phyloP scores from a whole-genome alignment of 2,329 filamentous ascomycete species.

The Microdochium paspali region DNA sequence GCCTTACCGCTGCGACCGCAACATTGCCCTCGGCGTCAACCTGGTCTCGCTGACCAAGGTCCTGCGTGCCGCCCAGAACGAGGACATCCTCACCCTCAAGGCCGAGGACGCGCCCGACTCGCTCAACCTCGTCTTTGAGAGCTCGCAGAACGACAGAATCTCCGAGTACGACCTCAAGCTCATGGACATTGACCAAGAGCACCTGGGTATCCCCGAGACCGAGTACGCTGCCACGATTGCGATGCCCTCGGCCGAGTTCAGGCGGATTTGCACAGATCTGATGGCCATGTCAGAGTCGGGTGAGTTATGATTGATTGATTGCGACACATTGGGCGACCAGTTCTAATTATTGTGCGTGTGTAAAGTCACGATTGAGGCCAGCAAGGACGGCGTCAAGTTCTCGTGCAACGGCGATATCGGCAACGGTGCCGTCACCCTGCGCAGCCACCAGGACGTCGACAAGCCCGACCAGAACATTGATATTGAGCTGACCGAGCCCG shows the following conservation, averaged over 20 bases:
- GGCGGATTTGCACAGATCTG: conserved; percentile 88
- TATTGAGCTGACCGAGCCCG: conserved; percentile 86
- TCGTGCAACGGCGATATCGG: conserved; percentile 90
- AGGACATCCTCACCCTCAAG: conserved; percentile 92
- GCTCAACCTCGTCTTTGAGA: conserved; percentile 94
- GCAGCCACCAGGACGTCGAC: conserved; percentile 80
- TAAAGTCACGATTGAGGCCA: conserved; percentile 85
- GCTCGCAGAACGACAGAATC: conserved; percentile 74
- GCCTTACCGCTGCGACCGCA: conserved; percentile 96
- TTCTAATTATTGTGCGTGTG: not conserved
- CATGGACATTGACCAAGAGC: conserved; percentile 99
- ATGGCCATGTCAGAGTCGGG: conserved; percentile 91
- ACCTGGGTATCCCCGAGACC: conserved; percentile 97
- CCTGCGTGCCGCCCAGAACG: conserved; percentile 84
- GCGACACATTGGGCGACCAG: not conserved
- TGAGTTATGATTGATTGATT: conserved; percentile 37
- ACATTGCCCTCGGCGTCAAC: conserved; percentile 97
- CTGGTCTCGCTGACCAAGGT: conserved; percentile 95
- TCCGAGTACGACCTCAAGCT: conserved; percentile 99
- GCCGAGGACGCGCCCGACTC: conserved; percentile 94
- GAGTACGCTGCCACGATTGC: conserved; percentile 88
- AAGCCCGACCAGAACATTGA: conserved; percentile 80
- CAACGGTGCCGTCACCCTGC: conserved; percentile 85
- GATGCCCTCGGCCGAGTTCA: conserved; percentile 86
- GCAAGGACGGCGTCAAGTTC: conserved; percentile 97